Evolutionary conservation across 225 moss, liverwort and hornwort genomes (phyloP).

Genomic region (Physcomitrellopsis africana): DNA sequence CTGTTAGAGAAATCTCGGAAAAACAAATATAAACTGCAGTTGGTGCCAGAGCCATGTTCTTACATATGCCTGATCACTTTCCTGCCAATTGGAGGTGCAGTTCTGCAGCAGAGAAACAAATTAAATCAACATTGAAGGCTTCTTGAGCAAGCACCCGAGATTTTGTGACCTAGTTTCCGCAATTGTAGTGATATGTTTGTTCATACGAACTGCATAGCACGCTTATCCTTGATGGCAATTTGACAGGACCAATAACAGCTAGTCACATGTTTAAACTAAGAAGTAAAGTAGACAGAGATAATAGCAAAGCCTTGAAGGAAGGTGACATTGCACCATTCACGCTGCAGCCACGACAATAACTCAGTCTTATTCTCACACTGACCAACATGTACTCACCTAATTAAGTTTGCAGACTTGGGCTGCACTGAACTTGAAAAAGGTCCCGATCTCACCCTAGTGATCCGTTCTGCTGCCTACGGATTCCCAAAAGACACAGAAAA

Average conservation of each 20-base stretch:
- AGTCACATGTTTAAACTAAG: background rate
- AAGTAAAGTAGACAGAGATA: background rate
- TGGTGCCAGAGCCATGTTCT: conserved; percentile 13
- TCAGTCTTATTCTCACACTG: background rate
- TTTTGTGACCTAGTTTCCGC: background rate
- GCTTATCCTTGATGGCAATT: background rate
- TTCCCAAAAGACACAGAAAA: background rate
- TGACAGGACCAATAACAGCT: background rate
- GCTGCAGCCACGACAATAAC: background rate
- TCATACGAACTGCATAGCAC: background rate
- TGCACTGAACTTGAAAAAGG: conserved; percentile 39
- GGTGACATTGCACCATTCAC: background rate
- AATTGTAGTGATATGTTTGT: background rate
- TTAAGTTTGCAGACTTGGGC: conserved; percentile 39
- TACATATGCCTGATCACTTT: conserved; percentile 49
- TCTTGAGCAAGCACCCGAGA: background rate
- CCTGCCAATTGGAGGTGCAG: conserved; percentile 39
- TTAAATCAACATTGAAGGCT: conserved; percentile 3
- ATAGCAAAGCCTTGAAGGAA: background rate
- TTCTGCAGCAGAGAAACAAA: conserved; percentile 34
- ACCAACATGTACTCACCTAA: conserved; percentile 28
- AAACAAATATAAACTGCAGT: background rate
- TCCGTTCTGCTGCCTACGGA: conserved; percentile 39
- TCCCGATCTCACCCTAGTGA: conserved; percentile 42
- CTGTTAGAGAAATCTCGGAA: background rate